Percentiles rank a stretch among this genome's conserved stretches.
phyloP scores from a whole-genome alignment of 345 rosid genomes.

The Carallia pectinifolia region DNA sequence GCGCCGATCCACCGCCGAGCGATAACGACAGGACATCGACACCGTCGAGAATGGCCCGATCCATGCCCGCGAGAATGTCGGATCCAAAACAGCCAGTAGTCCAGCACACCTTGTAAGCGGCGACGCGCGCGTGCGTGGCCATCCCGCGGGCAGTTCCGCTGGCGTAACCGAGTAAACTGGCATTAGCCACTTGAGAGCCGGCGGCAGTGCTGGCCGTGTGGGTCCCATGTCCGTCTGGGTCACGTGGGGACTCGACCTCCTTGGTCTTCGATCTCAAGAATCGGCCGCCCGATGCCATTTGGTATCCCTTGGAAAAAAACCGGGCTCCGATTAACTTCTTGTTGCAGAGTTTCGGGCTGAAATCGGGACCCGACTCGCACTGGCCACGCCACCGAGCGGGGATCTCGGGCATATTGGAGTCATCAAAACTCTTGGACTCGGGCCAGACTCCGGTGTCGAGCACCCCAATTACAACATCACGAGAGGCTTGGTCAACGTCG shows the following conservation, averaged over 20 bases:
- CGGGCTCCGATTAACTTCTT: slow-evolving; percentile 83
- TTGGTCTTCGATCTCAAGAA: slow-evolving; percentile 25
- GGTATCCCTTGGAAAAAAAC: slow-evolving; percentile 67
- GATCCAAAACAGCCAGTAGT: slow-evolving; percentile 63
- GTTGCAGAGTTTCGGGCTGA: slow-evolving; percentile 59
- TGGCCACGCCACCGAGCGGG: slow-evolving; percentile 68
- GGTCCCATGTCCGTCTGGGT: slow-evolving; percentile 79
- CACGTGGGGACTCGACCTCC: slow-evolving; percentile 68
- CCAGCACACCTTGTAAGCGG: slow-evolving; percentile 90
- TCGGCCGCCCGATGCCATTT: slow-evolving; percentile 54
- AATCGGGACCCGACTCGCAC: slow-evolving; percentile 74
- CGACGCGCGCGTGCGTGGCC: slow-evolving; percentile 69
- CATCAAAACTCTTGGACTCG: slow-evolving; percentile 65
- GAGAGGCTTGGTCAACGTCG: slow-evolving; percentile 39
- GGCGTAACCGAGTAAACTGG: slow-evolving; percentile 83
- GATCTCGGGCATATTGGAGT: slow-evolving; percentile 59
- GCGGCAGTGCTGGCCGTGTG: slow-evolving; percentile 85
- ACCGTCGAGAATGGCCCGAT: slow-evolving; percentile 72
- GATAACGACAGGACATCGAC: slow-evolving; percentile 86
- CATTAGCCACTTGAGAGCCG: slow-evolving; percentile 61
- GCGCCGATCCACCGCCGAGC: slow-evolving; percentile 71
- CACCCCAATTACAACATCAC: slow-evolving; percentile 68
- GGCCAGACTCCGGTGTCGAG: slow-evolving; percentile 95
- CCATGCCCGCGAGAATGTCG: slow-evolving; percentile 83
- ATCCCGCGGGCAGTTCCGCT: slow-evolving; percentile 78